phyloP scores from a whole-genome alignment of 148 eudicot species.

The Amaranthus cruentus region DNA sequence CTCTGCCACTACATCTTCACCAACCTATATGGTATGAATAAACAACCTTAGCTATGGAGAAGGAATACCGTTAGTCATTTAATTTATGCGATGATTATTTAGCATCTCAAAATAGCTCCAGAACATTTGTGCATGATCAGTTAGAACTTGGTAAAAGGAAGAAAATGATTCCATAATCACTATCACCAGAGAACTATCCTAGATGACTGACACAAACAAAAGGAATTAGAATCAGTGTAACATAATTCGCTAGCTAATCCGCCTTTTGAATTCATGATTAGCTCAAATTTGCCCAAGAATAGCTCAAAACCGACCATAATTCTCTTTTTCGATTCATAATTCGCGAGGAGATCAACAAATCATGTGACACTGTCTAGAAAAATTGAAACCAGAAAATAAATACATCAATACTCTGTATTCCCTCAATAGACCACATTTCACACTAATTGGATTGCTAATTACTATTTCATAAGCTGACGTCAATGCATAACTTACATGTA shows the following conservation, averaged over 20 bases:
- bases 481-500: not conserved
- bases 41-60: not conserved
- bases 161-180: too few species aligned
- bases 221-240: too few species aligned
- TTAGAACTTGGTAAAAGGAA: too few species aligned
- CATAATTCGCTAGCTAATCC: too few species aligned
- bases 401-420: not conserved
- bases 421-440: not conserved
- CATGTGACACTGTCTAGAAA: not conserved
- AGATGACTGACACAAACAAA: too few species aligned
- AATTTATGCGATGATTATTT: not conserved
- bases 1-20: constrained; percentile 83
- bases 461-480: constrained; percentile 1
- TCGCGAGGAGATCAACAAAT: too few species aligned
- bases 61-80: not conserved
- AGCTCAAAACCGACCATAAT: too few species aligned
- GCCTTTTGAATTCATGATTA: too few species aligned
- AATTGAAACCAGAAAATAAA: not conserved
- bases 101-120: not conserved
- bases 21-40: constrained; percentile 47
- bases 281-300: too few species aligned
- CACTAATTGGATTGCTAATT: not conserved
- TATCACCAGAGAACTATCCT: too few species aligned
- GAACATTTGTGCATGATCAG: not conserved
- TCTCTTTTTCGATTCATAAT: too few species aligned